phyloP scores from a whole-genome alignment of 1,284 basidiomycete species.

The Agaricales sp. region DNA sequence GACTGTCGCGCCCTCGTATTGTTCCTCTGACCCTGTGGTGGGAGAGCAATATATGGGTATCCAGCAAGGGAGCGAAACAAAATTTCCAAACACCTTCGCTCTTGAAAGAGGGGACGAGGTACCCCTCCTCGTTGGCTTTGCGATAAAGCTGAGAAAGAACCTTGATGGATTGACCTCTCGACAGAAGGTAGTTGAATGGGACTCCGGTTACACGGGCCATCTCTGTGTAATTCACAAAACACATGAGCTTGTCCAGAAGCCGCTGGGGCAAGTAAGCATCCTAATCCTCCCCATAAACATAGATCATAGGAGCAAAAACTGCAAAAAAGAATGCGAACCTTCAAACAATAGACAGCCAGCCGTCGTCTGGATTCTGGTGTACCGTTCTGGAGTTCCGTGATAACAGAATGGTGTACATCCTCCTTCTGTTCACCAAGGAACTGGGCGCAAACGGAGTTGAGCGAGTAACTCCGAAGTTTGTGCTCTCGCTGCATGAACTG shows the following conservation, averaged over 20 bases:
- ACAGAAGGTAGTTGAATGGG: conserved; percentile 90
- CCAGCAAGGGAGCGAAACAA: background rate
- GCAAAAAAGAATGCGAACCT: conserved; percentile 37
- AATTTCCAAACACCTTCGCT: conserved; percentile 52
- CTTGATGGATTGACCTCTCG: conserved; percentile 93
- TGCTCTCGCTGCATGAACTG: conserved; percentile 97
- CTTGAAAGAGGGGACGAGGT: conserved; percentile 76
- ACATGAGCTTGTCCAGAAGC: conserved; percentile 93
- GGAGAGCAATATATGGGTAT: background rate
- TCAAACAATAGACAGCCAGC: conserved; percentile 91
- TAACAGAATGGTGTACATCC: conserved; percentile 94
- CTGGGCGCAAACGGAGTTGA: conserved; percentile 93
- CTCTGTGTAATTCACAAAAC: conserved; percentile 92
- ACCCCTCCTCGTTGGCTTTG: conserved; percentile 80
- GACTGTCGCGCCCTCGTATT: conserved; percentile 95
- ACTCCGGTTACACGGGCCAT: conserved; percentile 96
- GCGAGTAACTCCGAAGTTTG: conserved; percentile 89
- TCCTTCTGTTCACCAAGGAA: conserved; percentile 97
- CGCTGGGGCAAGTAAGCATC: conserved; percentile 95
- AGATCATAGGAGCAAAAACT: conserved; percentile 4
- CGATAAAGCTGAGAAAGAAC: conserved; percentile 90
- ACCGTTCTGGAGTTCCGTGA: conserved; percentile 93
- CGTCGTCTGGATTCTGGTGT: conserved; percentile 84
- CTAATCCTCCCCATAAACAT: conserved; percentile 26
- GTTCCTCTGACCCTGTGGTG: conserved; percentile 71